Percentiles rank a stretch among this genome's conserved stretches.
phyloP scores from a whole-genome alignment of 1,284 basidiomycete species.

The Leccinum fuscescens region DNA sequence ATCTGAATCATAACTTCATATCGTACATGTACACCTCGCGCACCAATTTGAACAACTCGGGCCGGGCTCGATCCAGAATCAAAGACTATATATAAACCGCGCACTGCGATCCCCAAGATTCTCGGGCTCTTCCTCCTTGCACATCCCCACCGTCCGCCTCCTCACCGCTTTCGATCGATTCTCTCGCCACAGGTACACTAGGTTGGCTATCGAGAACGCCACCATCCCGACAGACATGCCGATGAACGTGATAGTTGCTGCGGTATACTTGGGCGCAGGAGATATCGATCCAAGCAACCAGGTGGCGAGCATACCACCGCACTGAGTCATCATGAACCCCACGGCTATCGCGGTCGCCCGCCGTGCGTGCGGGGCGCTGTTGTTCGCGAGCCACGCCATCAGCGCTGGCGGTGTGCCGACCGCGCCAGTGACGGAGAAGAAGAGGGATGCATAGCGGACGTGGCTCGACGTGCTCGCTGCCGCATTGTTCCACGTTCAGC shows the following conservation, averaged over 20 bases:
- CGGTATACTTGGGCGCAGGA: constrained; percentile 41
- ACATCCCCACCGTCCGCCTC: constrained; percentile 13
- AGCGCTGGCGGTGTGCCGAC: constrained; percentile 44
- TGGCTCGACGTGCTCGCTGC: constrained; percentile 28
- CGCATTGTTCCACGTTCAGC: neutral
- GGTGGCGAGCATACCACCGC: constrained; percentile 54
- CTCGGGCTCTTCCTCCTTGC: constrained; percentile 20
- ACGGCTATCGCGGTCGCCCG: constrained; percentile 50
- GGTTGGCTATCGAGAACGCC: constrained; percentile 32
- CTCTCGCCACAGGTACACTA: constrained; percentile 24
- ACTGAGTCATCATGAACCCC: constrained; percentile 50
- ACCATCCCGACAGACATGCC: constrained; percentile 36
- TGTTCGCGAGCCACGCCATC: constrained; percentile 59
- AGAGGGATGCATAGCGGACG: constrained; percentile 50
- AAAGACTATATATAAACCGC: constrained; percentile 32
- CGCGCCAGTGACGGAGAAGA: constrained; percentile 47
- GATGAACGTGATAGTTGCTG: constrained; percentile 41
- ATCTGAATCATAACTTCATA: neutral
- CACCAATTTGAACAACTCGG: neutral
- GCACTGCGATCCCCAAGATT: constrained; percentile 32
- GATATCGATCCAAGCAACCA: constrained; percentile 50
- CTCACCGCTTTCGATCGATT: constrained; percentile 24
- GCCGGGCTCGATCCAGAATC: neutral
- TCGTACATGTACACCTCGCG: neutral
- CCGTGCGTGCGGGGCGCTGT: constrained; percentile 53